Conservation (phyloP, 192 early-diverging fungal genomes). For the Coemansia umbellata region DNA sequence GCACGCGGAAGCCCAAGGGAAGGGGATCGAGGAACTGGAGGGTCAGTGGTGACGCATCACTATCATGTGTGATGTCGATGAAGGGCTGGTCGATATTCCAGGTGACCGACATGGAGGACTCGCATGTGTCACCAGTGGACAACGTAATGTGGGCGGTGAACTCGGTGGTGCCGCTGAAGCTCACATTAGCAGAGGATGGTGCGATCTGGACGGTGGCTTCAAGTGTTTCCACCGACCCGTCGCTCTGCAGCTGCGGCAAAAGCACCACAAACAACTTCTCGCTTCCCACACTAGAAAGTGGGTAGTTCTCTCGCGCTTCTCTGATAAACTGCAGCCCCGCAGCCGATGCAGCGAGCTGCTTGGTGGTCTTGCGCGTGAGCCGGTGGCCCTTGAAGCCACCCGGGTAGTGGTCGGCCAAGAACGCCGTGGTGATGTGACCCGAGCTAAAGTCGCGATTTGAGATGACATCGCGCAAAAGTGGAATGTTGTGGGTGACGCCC, state of each 20-base stretch:
- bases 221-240: conserved; percentile 37
- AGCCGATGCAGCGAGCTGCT: conserved; percentile 63
- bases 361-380: conserved; percentile 49
- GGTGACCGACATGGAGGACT: conserved; percentile 12
- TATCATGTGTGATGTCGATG: conserved; percentile 47
- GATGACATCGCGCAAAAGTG: conserved; percentile 84
- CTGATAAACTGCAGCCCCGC: conserved; percentile 66
- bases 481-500: conserved; percentile 95
- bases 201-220: conserved; percentile 6
- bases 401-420: conserved; percentile 87
- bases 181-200: not conserved
- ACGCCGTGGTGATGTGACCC: conserved; percentile 80
- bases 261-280: not conserved
- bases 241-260: conserved; percentile 51
- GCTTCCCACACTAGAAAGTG: not conserved
- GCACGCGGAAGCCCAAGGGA: conserved; percentile 75
- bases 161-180: conserved; percentile 19
- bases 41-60: conserved; percentile 41
- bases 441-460: conserved; percentile 63
- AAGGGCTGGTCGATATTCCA: conserved; percentile 79
- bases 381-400: conserved; percentile 76
- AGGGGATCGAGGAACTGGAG: conserved; percentile 71
- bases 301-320: conserved; percentile 45
- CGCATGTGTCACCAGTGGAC: conserved; percentile 14
- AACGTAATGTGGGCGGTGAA: conserved; percentile 9